phyloP scores from a whole-genome alignment of 768 basidiomycete species.

The Mrakia frigida region DNA sequence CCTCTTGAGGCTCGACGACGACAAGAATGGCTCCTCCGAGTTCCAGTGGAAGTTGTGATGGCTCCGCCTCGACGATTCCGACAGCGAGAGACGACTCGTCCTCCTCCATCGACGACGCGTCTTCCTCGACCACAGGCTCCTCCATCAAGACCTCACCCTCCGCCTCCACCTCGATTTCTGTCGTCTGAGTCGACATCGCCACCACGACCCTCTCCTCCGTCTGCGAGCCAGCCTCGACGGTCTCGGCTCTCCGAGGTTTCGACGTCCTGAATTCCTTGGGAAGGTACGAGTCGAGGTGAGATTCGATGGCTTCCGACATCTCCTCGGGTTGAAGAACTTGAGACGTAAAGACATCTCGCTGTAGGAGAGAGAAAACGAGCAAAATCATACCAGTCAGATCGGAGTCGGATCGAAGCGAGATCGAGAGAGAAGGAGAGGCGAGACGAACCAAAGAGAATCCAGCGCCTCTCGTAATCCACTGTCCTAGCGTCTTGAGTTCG shows the following conservation, averaged over 20 bases:
- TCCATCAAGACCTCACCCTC: neutral
- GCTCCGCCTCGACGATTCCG: neutral
- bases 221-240: neutral
- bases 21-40: neutral
- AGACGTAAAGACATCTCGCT: neutral
- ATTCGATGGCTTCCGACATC: neutral
- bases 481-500: neutral
- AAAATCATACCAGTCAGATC: too few species aligned
- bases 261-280: neutral
- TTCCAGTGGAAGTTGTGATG: neutral
- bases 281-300: conserved; percentile 7
- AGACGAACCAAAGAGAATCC: conserved; percentile 19
- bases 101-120: neutral
- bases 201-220: neutral
- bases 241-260: neutral
- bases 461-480: conserved; percentile 20
- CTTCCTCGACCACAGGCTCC: neutral
- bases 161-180: neutral
- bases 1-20: neutral
- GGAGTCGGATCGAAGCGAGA: too few species aligned
- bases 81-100: neutral
- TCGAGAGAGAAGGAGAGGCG: too few species aligned
- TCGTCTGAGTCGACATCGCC: conserved; percentile 6
- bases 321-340: neutral
- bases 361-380: too few species aligned